Evolutionary conservation across 2,329 filamentous ascomycete genomes (phyloP).

Genomic region (Colletotrichum horii): DNA sequence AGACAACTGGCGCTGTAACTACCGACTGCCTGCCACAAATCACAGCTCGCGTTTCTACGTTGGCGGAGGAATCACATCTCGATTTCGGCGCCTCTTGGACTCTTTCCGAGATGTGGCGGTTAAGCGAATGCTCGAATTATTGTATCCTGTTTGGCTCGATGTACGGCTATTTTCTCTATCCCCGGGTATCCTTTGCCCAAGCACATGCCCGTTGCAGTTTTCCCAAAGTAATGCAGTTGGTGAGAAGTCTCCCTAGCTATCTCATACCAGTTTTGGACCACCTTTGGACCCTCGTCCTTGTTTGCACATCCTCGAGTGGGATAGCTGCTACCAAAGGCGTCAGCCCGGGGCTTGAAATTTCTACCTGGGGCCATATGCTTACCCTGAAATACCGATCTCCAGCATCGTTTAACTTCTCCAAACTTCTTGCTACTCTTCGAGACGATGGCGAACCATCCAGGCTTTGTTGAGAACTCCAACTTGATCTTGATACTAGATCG

Average conservation of each 20-base stretch:
- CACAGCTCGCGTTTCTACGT: not conserved
- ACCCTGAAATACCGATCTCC: slow-evolving; percentile 2
- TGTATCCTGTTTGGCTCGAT: not conserved
- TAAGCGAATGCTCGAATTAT: not conserved
- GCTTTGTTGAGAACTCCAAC: not conserved
- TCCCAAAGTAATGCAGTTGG: not conserved
- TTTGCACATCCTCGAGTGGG: not conserved
- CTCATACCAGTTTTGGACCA: not conserved
- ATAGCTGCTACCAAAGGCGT: not conserved
- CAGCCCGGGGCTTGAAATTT: not conserved
- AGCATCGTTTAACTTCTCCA: not conserved
- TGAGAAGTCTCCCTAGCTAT: not conserved
- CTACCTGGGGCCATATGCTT: not conserved
- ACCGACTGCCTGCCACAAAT: slow-evolving; percentile 1
- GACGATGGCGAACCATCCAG: not conserved
- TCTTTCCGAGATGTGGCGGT: not conserved
- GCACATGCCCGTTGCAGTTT: not conserved
- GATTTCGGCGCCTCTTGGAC: not conserved
- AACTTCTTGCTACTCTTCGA: not conserved
- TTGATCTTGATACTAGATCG: not conserved
- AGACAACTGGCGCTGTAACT: not conserved
- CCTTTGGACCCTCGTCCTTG: not conserved
- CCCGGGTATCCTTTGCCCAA: not conserved
- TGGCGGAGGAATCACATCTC: not conserved
- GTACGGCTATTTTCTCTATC: not conserved